Conservation (phyloP, 2,329 filamentous ascomycete genomes). For the Paecilomyces dactylethromorphus region DNA sequence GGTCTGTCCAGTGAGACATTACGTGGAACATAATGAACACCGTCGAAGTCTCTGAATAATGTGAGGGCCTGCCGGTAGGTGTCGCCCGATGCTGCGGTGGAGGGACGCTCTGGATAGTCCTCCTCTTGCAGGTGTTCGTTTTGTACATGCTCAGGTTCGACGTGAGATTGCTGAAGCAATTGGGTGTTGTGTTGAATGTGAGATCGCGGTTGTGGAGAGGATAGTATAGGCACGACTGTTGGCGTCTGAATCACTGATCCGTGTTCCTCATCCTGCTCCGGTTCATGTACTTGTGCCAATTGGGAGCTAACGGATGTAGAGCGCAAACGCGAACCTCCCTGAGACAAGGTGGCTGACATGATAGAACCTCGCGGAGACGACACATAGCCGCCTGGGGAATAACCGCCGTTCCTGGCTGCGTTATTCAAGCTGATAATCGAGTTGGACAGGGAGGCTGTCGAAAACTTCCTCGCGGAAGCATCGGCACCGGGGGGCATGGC, state of each 20-base stretch:
- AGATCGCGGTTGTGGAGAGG: constrained; percentile 8
- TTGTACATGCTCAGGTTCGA: constrained; percentile 11
- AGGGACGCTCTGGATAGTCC: constrained; percentile 24
- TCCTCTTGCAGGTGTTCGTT: constrained; percentile 8
- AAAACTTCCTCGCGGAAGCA: constrained; percentile 20
- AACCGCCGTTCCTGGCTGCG: constrained; percentile 32
- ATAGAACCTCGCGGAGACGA: constrained; percentile 38
- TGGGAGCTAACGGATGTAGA: constrained; percentile 31
- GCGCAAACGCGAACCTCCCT: constrained; percentile 24
- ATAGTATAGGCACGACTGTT: constrained; percentile 11
- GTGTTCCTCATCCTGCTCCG: constrained; percentile 26
- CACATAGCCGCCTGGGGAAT: constrained; percentile 31
- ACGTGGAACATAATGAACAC: constrained; percentile 38
- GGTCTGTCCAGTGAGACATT: constrained; percentile 32
- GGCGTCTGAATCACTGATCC: constrained; percentile 9
- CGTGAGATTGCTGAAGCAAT: not conserved
- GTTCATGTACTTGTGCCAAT: constrained; percentile 34
- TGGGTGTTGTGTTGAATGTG: constrained; percentile 3
- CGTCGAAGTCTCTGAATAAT: constrained; percentile 45
- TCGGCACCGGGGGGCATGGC: constrained; percentile 5
- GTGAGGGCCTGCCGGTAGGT: constrained; percentile 39
- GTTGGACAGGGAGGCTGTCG: constrained; percentile 35
- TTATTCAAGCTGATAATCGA: constrained; percentile 31
- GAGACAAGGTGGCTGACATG: constrained; percentile 24
- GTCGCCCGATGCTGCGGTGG: constrained; percentile 37